phyloP scores from a whole-genome alignment of 2,329 filamentous ascomycete genomes.

The Cyphellophora europaea region DNA sequence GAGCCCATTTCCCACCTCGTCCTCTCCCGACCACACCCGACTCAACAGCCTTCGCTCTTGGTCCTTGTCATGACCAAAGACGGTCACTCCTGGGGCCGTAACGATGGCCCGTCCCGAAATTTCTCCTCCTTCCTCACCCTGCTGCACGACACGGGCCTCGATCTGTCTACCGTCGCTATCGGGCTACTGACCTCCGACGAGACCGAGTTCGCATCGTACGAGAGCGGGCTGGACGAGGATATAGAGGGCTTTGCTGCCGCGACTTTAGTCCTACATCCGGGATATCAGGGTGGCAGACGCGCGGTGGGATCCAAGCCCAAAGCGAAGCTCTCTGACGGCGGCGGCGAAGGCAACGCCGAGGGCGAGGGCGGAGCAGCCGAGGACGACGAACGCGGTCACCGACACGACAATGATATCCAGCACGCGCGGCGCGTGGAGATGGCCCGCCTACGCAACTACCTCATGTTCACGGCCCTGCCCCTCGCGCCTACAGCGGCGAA shows the following conservation, averaged over 20 bases:
- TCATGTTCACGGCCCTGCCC: conserved; percentile 3
- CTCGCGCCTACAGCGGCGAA: conserved; percentile 1
- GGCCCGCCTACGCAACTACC: conserved; percentile 7
- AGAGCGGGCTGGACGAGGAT: background rate
- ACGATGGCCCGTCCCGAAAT: conserved; percentile 1
- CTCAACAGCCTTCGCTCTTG: background rate
- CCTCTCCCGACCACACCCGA: background rate
- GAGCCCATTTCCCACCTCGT: background rate
- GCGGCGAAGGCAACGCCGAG: background rate
- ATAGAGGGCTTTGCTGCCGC: conserved; percentile 2
- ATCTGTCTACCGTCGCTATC: conserved; percentile 3
- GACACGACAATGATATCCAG: conserved; percentile 3
- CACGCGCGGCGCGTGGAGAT: conserved; percentile 3
- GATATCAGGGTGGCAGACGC: too few relatives aligned
- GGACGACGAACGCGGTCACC: background rate
- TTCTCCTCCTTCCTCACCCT: conserved; percentile 4
- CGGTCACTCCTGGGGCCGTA: conserved; percentile 4
- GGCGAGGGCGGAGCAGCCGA: background rate
- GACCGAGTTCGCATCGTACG: conserved; percentile 5
- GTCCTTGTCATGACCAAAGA: conserved; percentile 6
- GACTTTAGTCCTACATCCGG: conserved; percentile 4
- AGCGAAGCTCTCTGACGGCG: background rate
- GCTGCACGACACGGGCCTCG: background rate
- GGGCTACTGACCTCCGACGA: conserved; percentile 4
- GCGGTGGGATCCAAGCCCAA: too few relatives aligned